Percentiles rank a stretch among this genome's conserved stretches.
phyloP scores from a whole-genome alignment of 345 rosid species.

The Arabis alpina region DNA sequence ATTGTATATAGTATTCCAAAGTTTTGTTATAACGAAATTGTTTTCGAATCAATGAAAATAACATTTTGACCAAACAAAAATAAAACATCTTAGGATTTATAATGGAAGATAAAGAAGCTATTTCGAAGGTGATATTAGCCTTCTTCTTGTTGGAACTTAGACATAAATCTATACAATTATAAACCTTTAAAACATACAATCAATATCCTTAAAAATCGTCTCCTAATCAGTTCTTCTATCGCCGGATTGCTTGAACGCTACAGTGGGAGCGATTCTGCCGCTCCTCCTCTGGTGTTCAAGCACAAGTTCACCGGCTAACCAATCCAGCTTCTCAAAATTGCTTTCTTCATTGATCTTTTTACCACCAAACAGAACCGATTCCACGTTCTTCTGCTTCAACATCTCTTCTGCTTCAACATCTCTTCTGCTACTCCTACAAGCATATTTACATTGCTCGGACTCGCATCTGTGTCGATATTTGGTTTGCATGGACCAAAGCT shows the following conservation, averaged over 20 bases:
- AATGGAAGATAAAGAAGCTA: slow-evolving; percentile 14
- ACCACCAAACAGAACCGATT: slow-evolving; percentile 84
- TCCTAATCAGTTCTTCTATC: slow-evolving; percentile 37
- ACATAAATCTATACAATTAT: slow-evolving; percentile 29
- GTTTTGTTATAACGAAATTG: slow-evolving; percentile 11
- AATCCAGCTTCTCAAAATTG: slow-evolving; percentile 81
- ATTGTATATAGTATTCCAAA: not conserved
- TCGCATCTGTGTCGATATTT: slow-evolving; percentile 66
- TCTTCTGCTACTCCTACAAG: slow-evolving; percentile 66
- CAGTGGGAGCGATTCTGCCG: slow-evolving; percentile 93
- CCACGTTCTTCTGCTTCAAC: slow-evolving; percentile 91
- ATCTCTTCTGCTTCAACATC: too few species aligned
- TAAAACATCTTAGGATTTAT: slow-evolving; percentile 5
- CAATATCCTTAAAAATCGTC: slow-evolving; percentile 40
- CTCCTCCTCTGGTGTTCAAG: slow-evolving; percentile 94
- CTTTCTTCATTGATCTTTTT: slow-evolving; percentile 71
- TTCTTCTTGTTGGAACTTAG: slow-evolving; percentile 18
- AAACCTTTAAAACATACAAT: slow-evolving; percentile 34
- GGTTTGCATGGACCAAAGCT: slow-evolving; percentile 68
- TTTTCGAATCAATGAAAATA: not conserved
- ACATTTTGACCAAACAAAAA: slow-evolving; percentile 11
- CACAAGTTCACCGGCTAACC: slow-evolving; percentile 86
- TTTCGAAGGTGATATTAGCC: slow-evolving; percentile 13
- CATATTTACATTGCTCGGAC: slow-evolving; percentile 71
- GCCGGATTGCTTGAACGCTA: slow-evolving; percentile 80